phyloP scores from a whole-genome alignment of 2,329 filamentous ascomycete species.

The Arachnomyces sp. region DNA sequence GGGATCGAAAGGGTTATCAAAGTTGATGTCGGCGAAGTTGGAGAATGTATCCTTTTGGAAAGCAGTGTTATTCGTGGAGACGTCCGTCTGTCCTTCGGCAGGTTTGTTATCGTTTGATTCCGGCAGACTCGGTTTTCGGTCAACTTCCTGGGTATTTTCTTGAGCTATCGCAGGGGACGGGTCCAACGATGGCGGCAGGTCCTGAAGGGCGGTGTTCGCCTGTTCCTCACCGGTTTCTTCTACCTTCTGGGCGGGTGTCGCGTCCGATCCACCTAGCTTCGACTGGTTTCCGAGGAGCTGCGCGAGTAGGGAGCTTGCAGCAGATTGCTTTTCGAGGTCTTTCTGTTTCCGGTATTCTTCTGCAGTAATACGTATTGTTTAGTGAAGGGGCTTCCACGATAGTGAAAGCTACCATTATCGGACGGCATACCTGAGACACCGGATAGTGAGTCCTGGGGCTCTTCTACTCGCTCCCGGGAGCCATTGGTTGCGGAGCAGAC shows the following conservation, averaged over 20 bases:
- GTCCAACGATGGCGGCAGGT: too few relatives aligned
- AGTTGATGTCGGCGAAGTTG: slow-evolving; percentile 15
- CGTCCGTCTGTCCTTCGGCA: too few relatives aligned
- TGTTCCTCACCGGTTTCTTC: background rate
- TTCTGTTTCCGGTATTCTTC: slow-evolving; percentile 20
- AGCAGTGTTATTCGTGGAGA: too few relatives aligned
- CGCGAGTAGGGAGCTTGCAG: slow-evolving; percentile 34
- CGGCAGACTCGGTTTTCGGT: background rate
- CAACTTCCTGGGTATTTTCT: slow-evolving; percentile 8
- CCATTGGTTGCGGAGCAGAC: slow-evolving; percentile 19
- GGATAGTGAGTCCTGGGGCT: too few relatives aligned
- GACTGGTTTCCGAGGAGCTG: slow-evolving; percentile 32
- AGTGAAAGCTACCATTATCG: too few relatives aligned
- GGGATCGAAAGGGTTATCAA: too few relatives aligned
- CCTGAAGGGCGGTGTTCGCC: too few relatives aligned
- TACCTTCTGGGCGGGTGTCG: background rate
- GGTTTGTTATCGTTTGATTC: too few relatives aligned
- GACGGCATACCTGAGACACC: too few relatives aligned
- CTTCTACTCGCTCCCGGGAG: too few relatives aligned
- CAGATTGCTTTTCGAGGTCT: slow-evolving; percentile 30
- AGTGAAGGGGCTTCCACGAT: too few relatives aligned
- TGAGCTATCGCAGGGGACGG: slow-evolving; percentile 16
- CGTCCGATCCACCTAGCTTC: slow-evolving; percentile 3
- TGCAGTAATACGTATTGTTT: slow-evolving; percentile 4
- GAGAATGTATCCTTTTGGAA: background rate